Percentiles rank a stretch among this genome's conserved stretches.
Conservation (phyloP, 1,284 basidiomycete species). For the Phellopilus nigrolimitatus region DNA sequence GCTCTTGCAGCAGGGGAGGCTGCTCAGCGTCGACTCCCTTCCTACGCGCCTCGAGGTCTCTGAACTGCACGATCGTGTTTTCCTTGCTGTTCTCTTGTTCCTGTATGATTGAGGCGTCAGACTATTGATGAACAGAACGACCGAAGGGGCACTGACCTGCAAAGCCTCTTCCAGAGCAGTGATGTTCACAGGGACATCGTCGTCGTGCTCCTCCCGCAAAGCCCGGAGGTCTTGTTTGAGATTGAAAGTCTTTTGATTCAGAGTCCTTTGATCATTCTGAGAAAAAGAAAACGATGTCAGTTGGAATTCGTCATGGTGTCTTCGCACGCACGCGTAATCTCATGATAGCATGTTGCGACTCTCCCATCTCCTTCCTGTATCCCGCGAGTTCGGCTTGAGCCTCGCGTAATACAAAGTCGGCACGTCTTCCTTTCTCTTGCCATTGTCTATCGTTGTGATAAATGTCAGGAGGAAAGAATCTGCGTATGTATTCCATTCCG, state of each 20-base stretch:
- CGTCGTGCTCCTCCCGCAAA: conserved; percentile 59
- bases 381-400: neutral
- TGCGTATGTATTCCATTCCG: neutral
- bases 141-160: conserved; percentile 36
- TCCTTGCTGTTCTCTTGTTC: conserved; percentile 51
- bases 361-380: neutral
- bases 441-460: conserved; percentile 4
- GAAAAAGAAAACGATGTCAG: neutral
- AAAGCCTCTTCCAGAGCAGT: conserved; percentile 58
- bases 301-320: too few relatives aligned
- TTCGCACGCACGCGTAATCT: neutral
- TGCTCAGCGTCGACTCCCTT: conserved; percentile 40
- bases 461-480: neutral
- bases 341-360: neutral
- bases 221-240: conserved; percentile 33
- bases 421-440: conserved; percentile 1
- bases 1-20: conserved; percentile 35
- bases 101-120: conserved; percentile 32
- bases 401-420: neutral
- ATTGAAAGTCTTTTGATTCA: conserved; percentile 28
- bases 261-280: conserved; percentile 28
- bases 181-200: conserved; percentile 71
- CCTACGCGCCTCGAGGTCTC: conserved; percentile 39
- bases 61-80: conserved; percentile 45
- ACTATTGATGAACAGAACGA: neutral